These are phyloP conservation scores for Pyrenula aspistea DNA, from an alignment of 495 filamentous ascomycete genomes.

Conservation along the genomic window DNA sequence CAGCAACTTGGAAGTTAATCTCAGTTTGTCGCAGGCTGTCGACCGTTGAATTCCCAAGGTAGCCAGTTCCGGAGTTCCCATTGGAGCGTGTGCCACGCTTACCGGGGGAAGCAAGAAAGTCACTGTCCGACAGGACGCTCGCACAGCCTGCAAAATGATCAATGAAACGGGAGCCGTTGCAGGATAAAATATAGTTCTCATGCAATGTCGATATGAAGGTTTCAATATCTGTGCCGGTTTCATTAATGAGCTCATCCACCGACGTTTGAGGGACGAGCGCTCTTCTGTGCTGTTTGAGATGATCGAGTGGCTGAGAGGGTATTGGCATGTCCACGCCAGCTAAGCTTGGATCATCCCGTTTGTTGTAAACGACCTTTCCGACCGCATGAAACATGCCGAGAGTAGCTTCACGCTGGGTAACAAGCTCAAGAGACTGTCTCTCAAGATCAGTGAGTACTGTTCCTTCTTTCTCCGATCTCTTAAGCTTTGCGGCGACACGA, in stretches of 20 bases:
- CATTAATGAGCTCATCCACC: slow-evolving; percentile 67
- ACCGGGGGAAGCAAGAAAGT: slow-evolving; percentile 51
- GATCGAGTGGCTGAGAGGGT: slow-evolving; percentile 42
- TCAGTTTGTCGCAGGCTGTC: slow-evolving; percentile 82
- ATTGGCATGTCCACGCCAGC: slow-evolving; percentile 10
- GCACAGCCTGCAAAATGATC: slow-evolving; percentile 66
- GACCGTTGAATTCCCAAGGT: slow-evolving; percentile 30
- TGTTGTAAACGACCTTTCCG: slow-evolving; percentile 91
- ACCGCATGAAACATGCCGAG: slow-evolving; percentile 94
- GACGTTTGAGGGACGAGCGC: slow-evolving; percentile 56
- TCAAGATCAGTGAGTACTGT: slow-evolving; percentile 59
- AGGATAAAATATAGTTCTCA: slow-evolving; percentile 86
- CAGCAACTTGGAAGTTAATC: slow-evolving; percentile 77
- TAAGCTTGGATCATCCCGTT: slow-evolving; percentile 40
- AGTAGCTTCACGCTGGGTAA: slow-evolving; percentile 76
- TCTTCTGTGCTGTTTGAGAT: slow-evolving; percentile 49
- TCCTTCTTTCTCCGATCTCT: slow-evolving; percentile 44
- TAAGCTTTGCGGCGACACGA: slow-evolving; percentile 37
- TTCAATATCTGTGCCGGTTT: slow-evolving; percentile 76
- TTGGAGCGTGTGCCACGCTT: slow-evolving; percentile 20
- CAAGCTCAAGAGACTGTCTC: slow-evolving; percentile 52
- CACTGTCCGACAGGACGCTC: slow-evolving; percentile 74
- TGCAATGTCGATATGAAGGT: slow-evolving; percentile 90
- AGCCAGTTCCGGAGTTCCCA: slow-evolving; percentile 21
- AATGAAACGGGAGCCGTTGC: slow-evolving; percentile 46